Evolutionary conservation across 306 rosid genomes (phyloP).

Genomic region (Malus sylvestris): DNA sequence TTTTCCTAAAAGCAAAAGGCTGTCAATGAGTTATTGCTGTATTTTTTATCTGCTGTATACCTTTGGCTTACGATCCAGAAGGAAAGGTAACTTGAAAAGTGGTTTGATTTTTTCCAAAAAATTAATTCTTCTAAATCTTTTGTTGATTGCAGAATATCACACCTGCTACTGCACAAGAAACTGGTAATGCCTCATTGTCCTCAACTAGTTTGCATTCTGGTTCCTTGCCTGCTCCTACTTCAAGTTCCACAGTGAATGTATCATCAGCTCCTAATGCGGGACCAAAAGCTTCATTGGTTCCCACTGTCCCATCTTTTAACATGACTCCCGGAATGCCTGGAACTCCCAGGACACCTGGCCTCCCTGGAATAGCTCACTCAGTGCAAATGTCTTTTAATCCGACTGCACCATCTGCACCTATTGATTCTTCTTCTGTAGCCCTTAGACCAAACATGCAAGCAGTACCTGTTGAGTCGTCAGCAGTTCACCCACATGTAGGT

Average conservation of each 20-base stretch:
- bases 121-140: slow-evolving; percentile 12
- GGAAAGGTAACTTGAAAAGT: not conserved
- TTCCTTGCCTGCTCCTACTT: slow-evolving; percentile 31
- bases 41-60: not conserved
- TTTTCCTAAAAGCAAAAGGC: not conserved
- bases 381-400: slow-evolving; percentile 31
- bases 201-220: slow-evolving; percentile 35
- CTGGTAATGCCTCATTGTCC: slow-evolving; percentile 36
- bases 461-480: slow-evolving; percentile 26
- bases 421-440: slow-evolving; percentile 40
- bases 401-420: slow-evolving; percentile 19
- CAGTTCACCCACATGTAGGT: slow-evolving; percentile 37
- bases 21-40: not conserved
- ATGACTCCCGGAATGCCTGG: slow-evolving; percentile 39
- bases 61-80: not conserved
- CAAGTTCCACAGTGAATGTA: slow-evolving; percentile 28
- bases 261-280: slow-evolving; percentile 43
- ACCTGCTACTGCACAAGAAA: slow-evolving; percentile 34
- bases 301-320: slow-evolving; percentile 38
- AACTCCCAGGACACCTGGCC: slow-evolving; percentile 55
- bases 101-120: not conserved
- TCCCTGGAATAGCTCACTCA: slow-evolving; percentile 58
- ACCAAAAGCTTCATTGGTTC: slow-evolving; percentile 45
- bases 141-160: slow-evolving; percentile 39
- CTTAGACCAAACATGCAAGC: slow-evolving; percentile 50